Conservation (phyloP, 768 basidiomycete species). For the Macrolepiota dolichaula region DNA sequence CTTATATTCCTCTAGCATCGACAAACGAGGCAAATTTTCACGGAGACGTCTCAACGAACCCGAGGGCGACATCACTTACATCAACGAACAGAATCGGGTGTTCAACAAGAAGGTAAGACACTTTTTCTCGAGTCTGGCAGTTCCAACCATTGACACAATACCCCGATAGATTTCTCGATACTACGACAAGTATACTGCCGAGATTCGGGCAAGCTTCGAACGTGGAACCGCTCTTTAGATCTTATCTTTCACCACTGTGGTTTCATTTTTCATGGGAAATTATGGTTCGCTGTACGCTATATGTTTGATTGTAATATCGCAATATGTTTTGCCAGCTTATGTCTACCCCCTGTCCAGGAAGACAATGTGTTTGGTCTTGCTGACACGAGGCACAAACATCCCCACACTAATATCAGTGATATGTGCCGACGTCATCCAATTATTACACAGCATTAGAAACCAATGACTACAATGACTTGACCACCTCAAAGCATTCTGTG, state of each 20-base stretch:
- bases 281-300: neutral
- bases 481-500: too few species aligned
- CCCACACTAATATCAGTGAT: too few species aligned
- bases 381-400: too few species aligned
- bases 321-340: neutral
- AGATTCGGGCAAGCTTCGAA: slow-evolving; percentile 97
- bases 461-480: too few species aligned
- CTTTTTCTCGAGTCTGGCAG: neutral
- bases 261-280: neutral
- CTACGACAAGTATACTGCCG: slow-evolving; percentile 95
- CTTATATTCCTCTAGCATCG: slow-evolving; percentile 50
- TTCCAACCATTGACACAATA: neutral
- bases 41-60: slow-evolving; percentile 88
- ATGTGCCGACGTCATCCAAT: too few species aligned
- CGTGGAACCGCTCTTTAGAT: slow-evolving; percentile 84
- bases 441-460: too few species aligned
- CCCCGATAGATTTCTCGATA: slow-evolving; percentile 77
- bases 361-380: too few species aligned
- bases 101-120: slow-evolving; percentile 89
- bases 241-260: neutral
- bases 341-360: neutral
- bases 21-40: slow-evolving; percentile 88
- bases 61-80: slow-evolving; percentile 96
- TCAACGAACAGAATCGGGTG: slow-evolving; percentile 96
- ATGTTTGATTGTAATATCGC: slow-evolving; percentile 1